Base-by-base conservation (phyloP, 306 rosid genomes). In the Pterocarpus macrocarpus region DNA sequence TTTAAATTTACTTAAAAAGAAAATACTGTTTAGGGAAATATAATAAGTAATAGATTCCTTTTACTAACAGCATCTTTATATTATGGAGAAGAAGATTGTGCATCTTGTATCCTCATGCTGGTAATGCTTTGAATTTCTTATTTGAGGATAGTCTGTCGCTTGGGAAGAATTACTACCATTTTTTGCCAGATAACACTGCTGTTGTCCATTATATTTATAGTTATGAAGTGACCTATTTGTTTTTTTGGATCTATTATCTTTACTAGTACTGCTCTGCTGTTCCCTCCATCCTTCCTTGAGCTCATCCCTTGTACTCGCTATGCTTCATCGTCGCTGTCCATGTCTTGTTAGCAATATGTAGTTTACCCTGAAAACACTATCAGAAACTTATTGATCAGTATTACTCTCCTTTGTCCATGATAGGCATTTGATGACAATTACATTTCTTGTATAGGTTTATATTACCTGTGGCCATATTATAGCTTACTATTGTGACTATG, bases 101-200 rank as follows among this genome's bases (percentile, higher is more conserved):
- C 22, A 45, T 17, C 22, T n/a, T 75, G 62, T 63, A 11, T 49
- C 33, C 77, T 34, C 38, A 6, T 63, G 35, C 52, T 71, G 76
- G 16, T 76, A 32, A 36, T 62, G 47, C 13, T 59, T 45, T 75
- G 35, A 62, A 64, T 59, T 61, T 52, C 16, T 71, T 53, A 33
- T 52, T 32, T n/a, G 16, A 34, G 47, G 34, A n/a, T 13, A 33
- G 8, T 72, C 62, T 58, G 13, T 43, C 33, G 8, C 58, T n/a
- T 10, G 13, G 58, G 36, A 62, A 15, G 47, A 57, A 39, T 57
- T 22, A 22, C 8, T 14, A 2, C 30, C 13, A 34, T 61, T 38
- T 32, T 49, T 14, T 45, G 34, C 79, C 43, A 22, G 28, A 14
- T 39, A 73, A 73, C 14, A 57, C 9, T 45, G 8, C 5, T 69